Evolutionary conservation across 139 green algal species (phyloP), one percentile per base, ranked within the genome.

Genomic region (Raphidocelis subcapitata): DNA sequence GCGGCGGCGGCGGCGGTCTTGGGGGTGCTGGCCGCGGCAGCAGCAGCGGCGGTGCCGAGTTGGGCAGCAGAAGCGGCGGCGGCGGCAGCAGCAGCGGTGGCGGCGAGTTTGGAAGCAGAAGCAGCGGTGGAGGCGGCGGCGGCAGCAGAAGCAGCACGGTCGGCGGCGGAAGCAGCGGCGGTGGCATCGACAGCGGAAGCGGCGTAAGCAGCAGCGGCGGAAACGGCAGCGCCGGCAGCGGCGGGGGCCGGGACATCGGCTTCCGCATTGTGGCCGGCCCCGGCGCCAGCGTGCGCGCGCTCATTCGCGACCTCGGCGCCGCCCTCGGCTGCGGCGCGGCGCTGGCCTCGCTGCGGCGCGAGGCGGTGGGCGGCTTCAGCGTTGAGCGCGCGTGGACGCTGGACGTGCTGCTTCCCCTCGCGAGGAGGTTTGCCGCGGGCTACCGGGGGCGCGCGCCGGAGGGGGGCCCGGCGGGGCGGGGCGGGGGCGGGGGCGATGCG

Each of bases 351-450:
- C 44, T 87, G 31, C 29, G 84, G 35, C 73, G 84, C 8, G 79
- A 84, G 62, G 28, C 36, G 0, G 44, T 89, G 10, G 81, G 79
- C 1, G 62, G 52, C 0, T 87, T 87, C 29, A 46, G 24, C 0
- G 79, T 87, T 28, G 81, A 62, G 1, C 76, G 81, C 33, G 84
- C 84, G 16, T 89, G 84, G 84, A 33, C 72, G 18, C 47, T 87
- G 63, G 81, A 89, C 14, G 79, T 80, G 65, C 44, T 89, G 56
- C 47, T 89, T 66, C 81, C 81, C 5, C 54, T 82, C 44, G 44
- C 82, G 21, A 47, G 74, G 32, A 70, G 65, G 62, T 79, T 75
- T 64, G 46, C 26, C 0, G 67, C 56, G 29, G 65, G 65, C 15
- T 80, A 49, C 65, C 65, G 26, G n/a, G n/a, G n/a, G n/a, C n/a